A percentile compares a stretch with the other conserved stretches of the same genome.
Evolutionary conservation across 2,329 filamentous ascomycete genomes (phyloP).

Genomic region (Fusarium buharicum): DNA sequence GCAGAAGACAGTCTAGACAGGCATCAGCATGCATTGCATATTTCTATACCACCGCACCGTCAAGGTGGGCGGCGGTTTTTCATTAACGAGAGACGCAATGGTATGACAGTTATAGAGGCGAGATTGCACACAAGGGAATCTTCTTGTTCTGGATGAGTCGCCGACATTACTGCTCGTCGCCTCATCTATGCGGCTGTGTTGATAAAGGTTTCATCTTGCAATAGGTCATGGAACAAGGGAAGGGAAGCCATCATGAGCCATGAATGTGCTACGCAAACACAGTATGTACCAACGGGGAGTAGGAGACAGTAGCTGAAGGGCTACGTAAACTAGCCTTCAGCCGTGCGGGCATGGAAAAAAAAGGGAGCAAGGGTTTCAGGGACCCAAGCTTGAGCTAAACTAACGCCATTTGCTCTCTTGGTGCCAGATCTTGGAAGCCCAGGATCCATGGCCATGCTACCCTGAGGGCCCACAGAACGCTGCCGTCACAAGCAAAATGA

Average conservation of each 20-base stretch:
- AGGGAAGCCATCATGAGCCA: constrained; percentile 19
- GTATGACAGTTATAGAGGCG: constrained; percentile 11
- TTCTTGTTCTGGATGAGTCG: constrained; percentile 5
- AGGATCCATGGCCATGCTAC: constrained; percentile 21
- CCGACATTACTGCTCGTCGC: constrained; percentile 3
- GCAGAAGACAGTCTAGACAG: background rate
- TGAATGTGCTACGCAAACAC: constrained; percentile 12
- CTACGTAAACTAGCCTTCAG: constrained; percentile 14
- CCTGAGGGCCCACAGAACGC: constrained; percentile 18
- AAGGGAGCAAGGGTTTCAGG: constrained; percentile 29
- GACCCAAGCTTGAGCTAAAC: constrained; percentile 18
- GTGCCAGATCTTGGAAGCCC: constrained; percentile 34
- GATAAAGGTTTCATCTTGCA: constrained; percentile 20
- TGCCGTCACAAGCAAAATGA: constrained; percentile 30
- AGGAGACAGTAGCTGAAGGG: constrained; percentile 8
- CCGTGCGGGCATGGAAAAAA: constrained; percentile 11
- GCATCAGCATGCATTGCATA: background rate
- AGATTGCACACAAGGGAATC: constrained; percentile 20
- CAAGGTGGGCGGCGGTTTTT: background rate
- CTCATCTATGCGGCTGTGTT: background rate
- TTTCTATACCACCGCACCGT: background rate
- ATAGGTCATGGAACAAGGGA: constrained; percentile 6
- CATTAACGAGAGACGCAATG: constrained; percentile 1
- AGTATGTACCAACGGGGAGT: background rate
- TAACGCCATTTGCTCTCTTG: constrained; percentile 11